phyloP scores from a whole-genome alignment of 2,329 filamentous ascomycete species.

The Cladosporium sphaerospermum region DNA sequence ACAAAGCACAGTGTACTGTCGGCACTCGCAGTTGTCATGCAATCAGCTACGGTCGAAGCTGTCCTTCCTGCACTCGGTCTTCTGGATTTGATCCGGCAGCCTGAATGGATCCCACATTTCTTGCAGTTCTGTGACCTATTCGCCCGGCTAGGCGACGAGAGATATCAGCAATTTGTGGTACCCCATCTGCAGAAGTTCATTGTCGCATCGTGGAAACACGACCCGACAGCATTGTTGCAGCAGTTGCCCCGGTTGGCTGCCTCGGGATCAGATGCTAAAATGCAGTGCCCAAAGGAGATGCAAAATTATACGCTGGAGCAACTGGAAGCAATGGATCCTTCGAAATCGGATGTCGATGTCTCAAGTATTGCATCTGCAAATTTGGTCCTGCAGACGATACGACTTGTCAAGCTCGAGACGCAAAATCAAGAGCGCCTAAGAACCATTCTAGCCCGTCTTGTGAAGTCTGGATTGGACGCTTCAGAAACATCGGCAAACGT shows the following conservation, averaged over 20 bases:
- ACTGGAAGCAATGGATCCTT: neutral
- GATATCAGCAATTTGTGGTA: constrained; percentile 73
- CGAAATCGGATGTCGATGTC: neutral
- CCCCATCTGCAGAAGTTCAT: constrained; percentile 82
- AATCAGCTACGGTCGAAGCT: constrained; percentile 71
- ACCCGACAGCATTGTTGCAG: constrained; percentile 3
- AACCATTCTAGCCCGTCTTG: neutral
- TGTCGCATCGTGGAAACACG: constrained; percentile 57
- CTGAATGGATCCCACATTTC: constrained; percentile 65
- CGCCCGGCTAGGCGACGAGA: constrained; percentile 63
- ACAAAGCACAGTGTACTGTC: constrained; percentile 35
- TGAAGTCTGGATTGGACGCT: constrained; percentile 1
- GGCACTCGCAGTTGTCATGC: constrained; percentile 59
- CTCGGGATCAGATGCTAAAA: constrained; percentile 1
- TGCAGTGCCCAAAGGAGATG: constrained; percentile 10
- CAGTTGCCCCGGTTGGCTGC: constrained; percentile 8
- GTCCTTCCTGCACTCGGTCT: constrained; percentile 63
- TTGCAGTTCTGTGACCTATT: constrained; percentile 80
- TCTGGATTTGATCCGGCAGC: constrained; percentile 59
- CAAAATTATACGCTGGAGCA: constrained; percentile 8
- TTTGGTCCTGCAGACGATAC: constrained; percentile 2
- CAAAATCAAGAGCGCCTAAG: neutral
- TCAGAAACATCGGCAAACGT: neutral
- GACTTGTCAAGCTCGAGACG: constrained; percentile 2
- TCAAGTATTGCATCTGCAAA: constrained; percentile 4